These are phyloP conservation scores for Alternaria gansuensis DNA, from an alignment of 2,329 filamentous ascomycete species.

Conservation along the genomic window DNA sequence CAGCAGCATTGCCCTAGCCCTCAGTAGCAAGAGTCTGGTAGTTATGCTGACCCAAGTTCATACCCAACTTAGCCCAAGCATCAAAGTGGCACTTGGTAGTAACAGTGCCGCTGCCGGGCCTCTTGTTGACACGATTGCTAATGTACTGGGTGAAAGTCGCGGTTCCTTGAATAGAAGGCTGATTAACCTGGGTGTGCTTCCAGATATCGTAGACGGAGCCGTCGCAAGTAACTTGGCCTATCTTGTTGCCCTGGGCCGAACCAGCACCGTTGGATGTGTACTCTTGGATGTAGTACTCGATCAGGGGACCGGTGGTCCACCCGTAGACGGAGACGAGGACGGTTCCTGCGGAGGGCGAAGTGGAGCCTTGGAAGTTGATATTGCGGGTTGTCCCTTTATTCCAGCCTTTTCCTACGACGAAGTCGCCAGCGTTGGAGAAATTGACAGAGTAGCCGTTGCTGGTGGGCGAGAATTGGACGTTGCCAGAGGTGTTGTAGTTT, in stretches of 20 bases:
- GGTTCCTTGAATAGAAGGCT: constrained; percentile 60
- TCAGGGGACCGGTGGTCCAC: constrained; percentile 60
- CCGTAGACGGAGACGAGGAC: constrained; percentile 59
- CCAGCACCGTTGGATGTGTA: constrained; percentile 57
- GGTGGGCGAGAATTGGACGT: constrained; percentile 38
- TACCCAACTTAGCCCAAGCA: constrained; percentile 38
- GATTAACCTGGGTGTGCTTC: constrained; percentile 50
- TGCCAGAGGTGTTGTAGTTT: constrained; percentile 48
- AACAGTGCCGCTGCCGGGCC: constrained; percentile 42
- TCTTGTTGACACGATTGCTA: constrained; percentile 42
- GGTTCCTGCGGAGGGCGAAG: constrained; percentile 34
- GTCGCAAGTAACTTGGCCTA: constrained; percentile 43
- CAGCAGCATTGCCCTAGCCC: constrained; percentile 42
- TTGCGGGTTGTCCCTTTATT: constrained; percentile 40
- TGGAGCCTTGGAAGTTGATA: constrained; percentile 44
- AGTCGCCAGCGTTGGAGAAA: constrained; percentile 44
- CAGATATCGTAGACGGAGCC: constrained; percentile 45
- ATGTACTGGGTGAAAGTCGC: constrained; percentile 63
- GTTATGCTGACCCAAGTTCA: constrained; percentile 41
- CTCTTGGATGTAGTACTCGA: constrained; percentile 63
- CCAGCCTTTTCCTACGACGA: constrained; percentile 49
- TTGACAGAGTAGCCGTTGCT: constrained; percentile 42
- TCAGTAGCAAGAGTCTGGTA: constrained; percentile 45
- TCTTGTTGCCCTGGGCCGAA: constrained; percentile 39
- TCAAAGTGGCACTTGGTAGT: constrained; percentile 46